Conservation (phyloP, 2,329 filamentous ascomycete species). For the Calycina herbarum region DNA sequence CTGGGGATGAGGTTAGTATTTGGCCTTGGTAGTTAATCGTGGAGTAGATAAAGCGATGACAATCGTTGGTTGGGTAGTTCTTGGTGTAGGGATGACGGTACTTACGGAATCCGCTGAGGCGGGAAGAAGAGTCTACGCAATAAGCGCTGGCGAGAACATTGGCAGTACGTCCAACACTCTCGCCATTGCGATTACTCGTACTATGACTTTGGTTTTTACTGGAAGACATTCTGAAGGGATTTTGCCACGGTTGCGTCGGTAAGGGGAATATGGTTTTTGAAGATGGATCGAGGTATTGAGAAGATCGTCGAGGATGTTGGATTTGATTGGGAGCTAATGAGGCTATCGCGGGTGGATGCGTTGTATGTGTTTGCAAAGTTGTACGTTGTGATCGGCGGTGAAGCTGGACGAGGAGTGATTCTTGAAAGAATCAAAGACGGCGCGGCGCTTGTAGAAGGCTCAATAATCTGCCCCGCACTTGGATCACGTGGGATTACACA, state of each 20-base stretch:
- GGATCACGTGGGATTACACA: conserved; percentile 13
- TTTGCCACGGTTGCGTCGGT: conserved; percentile 37
- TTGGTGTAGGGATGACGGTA: neutral
- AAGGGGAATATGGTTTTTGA: conserved; percentile 13
- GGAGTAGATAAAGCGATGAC: neutral
- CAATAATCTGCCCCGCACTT: conserved; percentile 10
- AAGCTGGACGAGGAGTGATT: conserved; percentile 8
- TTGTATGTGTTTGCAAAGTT: conserved; percentile 9
- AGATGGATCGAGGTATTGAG: neutral
- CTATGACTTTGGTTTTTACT: conserved; percentile 43
- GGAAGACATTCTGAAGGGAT: conserved; percentile 36
- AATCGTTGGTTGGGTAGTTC: neutral
- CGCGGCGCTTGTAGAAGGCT: conserved; percentile 4
- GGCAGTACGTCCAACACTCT: conserved; percentile 55
- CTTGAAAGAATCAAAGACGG: neutral
- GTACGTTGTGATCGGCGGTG: conserved; percentile 17
- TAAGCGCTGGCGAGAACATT: conserved; percentile 92
- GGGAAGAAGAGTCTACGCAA: conserved; percentile 71
- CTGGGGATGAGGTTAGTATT: conserved; percentile 6
- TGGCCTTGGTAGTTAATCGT: neutral
- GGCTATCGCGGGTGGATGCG: conserved; percentile 18
- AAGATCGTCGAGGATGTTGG: conserved; percentile 9
- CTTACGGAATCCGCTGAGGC: conserved; percentile 70
- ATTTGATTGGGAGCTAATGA: conserved; percentile 19
- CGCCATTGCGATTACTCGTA: conserved; percentile 75